Percentiles rank a stretch among this genome's conserved stretches.
These are phyloP conservation scores for Orbilia oligospora DNA, from an alignment of 2,329 filamentous ascomycete genomes.

Conservation along the genomic window DNA sequence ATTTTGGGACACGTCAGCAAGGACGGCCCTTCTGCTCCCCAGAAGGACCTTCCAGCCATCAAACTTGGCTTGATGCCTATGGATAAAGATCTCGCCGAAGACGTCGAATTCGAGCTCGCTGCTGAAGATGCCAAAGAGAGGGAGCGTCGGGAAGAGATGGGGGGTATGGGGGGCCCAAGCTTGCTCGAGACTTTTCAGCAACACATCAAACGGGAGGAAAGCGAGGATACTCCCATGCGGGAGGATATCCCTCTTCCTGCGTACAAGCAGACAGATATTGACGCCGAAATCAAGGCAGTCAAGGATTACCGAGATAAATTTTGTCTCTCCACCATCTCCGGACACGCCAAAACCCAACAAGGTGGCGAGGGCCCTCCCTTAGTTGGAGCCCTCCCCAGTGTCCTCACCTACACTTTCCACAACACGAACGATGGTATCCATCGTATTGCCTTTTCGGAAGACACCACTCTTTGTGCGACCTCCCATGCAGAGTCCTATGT, in stretches of 20 bases:
- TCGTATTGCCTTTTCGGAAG: slow-evolving; percentile 95
- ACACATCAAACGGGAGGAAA: slow-evolving; percentile 89
- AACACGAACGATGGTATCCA: slow-evolving; percentile 84
- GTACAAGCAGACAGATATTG: slow-evolving; percentile 88
- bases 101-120: slow-evolving; percentile 87
- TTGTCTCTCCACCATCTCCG: slow-evolving; percentile 72
- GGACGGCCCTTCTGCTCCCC: slow-evolving; percentile 72
- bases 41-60: slow-evolving; percentile 74
- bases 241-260: slow-evolving; percentile 87
- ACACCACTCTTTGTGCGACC: slow-evolving; percentile 86
- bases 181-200: slow-evolving; percentile 91
- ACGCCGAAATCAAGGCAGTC: slow-evolving; percentile 93
- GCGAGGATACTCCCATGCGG: slow-evolving; percentile 83
- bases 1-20: slow-evolving; percentile 78
- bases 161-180: slow-evolving; percentile 74
- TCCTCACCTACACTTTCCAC: slow-evolving; percentile 98
- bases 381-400: slow-evolving; percentile 86
- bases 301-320: slow-evolving; percentile 94
- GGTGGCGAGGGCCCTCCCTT: slow-evolving; percentile 77
- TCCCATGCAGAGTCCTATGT: slow-evolving; percentile 97
- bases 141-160: slow-evolving; percentile 61
- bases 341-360: slow-evolving; percentile 50
- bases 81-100: slow-evolving; percentile 84
- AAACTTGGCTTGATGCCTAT: slow-evolving; percentile 86
- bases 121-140: slow-evolving; percentile 79